These are phyloP conservation scores for Dicorynia guianensis DNA, from an alignment of 306 rosid species.

Conservation along the genomic window DNA sequence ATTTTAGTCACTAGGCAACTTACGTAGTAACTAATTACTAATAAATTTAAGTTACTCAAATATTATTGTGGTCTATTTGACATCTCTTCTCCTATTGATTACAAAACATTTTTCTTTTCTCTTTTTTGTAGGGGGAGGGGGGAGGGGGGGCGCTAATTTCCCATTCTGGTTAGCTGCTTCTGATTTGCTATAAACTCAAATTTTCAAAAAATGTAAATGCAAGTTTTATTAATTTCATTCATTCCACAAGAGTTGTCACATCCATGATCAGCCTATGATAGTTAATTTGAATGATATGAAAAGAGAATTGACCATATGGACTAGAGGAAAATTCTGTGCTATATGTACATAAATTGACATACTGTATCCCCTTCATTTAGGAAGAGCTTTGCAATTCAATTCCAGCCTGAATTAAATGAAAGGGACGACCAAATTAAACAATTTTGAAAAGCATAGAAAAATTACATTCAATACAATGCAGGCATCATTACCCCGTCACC, in stretches of 20 bases:
- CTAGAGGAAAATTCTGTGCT: constrained; percentile 13
- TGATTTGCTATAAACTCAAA: no score
- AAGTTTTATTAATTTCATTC: background rate
- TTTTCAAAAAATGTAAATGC: no score
- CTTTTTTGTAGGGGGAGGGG: no score
- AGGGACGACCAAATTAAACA: constrained; percentile 41
- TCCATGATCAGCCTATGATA: background rate
- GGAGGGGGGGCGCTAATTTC: no score
- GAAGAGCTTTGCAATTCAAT: constrained; percentile 90
- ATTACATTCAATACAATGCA: constrained; percentile 28
- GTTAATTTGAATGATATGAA: background rate
- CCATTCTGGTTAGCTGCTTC: no score
- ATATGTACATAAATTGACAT: constrained; percentile 36
- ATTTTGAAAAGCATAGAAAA: constrained; percentile 19
- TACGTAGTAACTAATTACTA: no score
- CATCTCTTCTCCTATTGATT: no score
- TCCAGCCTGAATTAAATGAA: constrained; percentile 78
- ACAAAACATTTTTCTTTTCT: no score
- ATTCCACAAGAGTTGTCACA: background rate
- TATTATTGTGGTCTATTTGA: no score
- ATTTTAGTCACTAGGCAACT: no score
- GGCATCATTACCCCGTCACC: constrained; percentile 24
- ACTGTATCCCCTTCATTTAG: constrained; percentile 86
- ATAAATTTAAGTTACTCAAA: no score
- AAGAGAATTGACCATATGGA: constrained; percentile 5